These are phyloP conservation scores for Kwoniella shivajii DNA, from an alignment of 1,284 basidiomycete species.

Conservation along the genomic window DNA sequence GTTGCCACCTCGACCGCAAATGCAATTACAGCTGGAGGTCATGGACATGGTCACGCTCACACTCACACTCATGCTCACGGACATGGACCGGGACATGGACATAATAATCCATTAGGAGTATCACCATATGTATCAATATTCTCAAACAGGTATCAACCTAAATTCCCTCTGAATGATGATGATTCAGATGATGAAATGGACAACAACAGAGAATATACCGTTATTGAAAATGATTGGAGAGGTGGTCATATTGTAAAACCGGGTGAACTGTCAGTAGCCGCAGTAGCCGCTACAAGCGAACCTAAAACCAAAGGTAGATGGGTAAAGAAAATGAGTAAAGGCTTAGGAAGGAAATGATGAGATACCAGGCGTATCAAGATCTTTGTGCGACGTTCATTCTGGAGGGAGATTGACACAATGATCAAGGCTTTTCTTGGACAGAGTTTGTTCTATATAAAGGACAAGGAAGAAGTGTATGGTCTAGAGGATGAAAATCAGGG, in stretches of 20 bases:
- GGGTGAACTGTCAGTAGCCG: slow-evolving; percentile 9
- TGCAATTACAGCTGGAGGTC: background rate
- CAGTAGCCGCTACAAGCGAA: background rate
- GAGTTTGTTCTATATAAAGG: too few relatives aligned
- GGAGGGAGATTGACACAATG: too few relatives aligned
- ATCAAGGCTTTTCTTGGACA: too few relatives aligned
- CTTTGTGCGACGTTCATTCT: too few relatives aligned
- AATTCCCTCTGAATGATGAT: slow-evolving; percentile 29
- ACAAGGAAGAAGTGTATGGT: too few relatives aligned
- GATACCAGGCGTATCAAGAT: too few relatives aligned
- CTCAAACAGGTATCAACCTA: slow-evolving; percentile 24
- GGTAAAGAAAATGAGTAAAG: slow-evolving; percentile 20
- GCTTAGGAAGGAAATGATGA: slow-evolving; percentile 14
- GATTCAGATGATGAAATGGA: slow-evolving; percentile 41
- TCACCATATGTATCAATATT: slow-evolving; percentile 40
- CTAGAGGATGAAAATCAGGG: too few relatives aligned
- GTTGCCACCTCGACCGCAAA: background rate
- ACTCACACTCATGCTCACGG: too few relatives aligned
- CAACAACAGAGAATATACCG: slow-evolving; percentile 25
- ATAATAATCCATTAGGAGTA: background rate
- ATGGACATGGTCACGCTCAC: too few relatives aligned
- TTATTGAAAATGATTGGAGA: slow-evolving; percentile 45
- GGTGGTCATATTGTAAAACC: slow-evolving; percentile 25
- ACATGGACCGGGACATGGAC: too few relatives aligned
- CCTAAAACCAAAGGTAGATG: background rate